Evolutionary conservation across 306 rosid genomes (phyloP), one percentile per base, ranked within the genome.

Genomic region (Glycine tomentella): DNA sequence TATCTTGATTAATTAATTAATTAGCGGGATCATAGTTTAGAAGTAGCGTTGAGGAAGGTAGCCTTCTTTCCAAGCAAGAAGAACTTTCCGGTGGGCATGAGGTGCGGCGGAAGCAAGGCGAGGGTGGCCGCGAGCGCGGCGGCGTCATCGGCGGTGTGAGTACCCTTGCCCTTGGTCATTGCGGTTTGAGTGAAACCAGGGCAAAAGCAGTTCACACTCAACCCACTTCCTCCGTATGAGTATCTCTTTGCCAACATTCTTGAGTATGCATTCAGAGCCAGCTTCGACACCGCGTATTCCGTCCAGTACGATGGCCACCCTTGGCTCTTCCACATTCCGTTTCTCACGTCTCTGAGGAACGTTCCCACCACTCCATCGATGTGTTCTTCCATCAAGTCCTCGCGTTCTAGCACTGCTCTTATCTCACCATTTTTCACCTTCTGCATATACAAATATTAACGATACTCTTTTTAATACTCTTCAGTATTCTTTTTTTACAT

Each of bases 291-390:
- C 0, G 99, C 93, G n/a, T 95, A 95, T 6, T 90, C 99, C 0
- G 99, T 93, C 99, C 99, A 95, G 10, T 90, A 9, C 9, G 77
- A 76, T 2, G 99, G 99, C 99, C 99, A 95, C 16, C 99, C 99
- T 66, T 69, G 4, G 5, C 69, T 84, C 81, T 83, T 76, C 99
- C 99, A 95, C 4, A 51, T 83, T 25, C 94, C 96, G 0, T 71
- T 81, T 86, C 76, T 89, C 76, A 89, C 98, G 15, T 85, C 88
- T 11, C 83, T 55, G 0, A 86, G 76, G 80, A 95, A 95, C 69
- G 16, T 75, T 1, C 53, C 81, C 45, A 86, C 93, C 33, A 89
- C 73, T 55, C 62, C 82, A 1, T 89, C 90, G 0, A 93, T 86
- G 0, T 90, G 81, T 14, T 82, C 91, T 70, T 90, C 98, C 65